A percentile compares a stretch with the other conserved stretches of the same genome.
These are phyloP conservation scores for Brassica juncea DNA, from an alignment of 345 rosid species.

Conservation along the genomic window DNA sequence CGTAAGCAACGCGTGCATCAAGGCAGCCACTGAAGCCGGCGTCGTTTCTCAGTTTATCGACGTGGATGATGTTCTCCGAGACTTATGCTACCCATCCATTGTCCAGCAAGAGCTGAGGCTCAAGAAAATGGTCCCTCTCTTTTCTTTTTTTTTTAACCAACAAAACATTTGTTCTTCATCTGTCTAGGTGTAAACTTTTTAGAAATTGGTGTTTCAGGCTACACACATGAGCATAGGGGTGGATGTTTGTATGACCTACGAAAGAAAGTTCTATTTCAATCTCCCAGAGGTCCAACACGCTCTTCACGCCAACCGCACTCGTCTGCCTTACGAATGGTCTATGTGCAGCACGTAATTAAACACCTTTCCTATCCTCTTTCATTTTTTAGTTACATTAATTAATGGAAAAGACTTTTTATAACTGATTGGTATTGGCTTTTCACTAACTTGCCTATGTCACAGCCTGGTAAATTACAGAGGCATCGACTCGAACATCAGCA, in stretches of 20 bases:
- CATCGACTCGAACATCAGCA: not conserved
- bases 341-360: constrained; percentile 67
- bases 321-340: constrained; percentile 65
- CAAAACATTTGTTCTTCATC: not conserved
- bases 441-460: not conserved
- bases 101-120: constrained; percentile 78
- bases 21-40: constrained; percentile 42
- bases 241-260: constrained; percentile 77
- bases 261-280: constrained; percentile 69
- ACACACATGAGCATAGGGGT: constrained; percentile 77
- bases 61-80: constrained; percentile 72
- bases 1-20: constrained; percentile 44
- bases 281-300: constrained; percentile 91
- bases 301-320: constrained; percentile 83
- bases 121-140: constrained; percentile 53
- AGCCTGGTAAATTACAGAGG: not conserved
- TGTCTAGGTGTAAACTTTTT: not conserved
- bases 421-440: not conserved
- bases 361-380: not conserved
- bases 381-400: not conserved
- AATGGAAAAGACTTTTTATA: not conserved
- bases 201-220: constrained; percentile 45
- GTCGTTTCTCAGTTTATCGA: constrained; percentile 53
- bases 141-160: not conserved
- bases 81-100: constrained; percentile 70